phyloP scores from a whole-genome alignment of 768 basidiomycete species.

The Lactifluus rugatus region DNA sequence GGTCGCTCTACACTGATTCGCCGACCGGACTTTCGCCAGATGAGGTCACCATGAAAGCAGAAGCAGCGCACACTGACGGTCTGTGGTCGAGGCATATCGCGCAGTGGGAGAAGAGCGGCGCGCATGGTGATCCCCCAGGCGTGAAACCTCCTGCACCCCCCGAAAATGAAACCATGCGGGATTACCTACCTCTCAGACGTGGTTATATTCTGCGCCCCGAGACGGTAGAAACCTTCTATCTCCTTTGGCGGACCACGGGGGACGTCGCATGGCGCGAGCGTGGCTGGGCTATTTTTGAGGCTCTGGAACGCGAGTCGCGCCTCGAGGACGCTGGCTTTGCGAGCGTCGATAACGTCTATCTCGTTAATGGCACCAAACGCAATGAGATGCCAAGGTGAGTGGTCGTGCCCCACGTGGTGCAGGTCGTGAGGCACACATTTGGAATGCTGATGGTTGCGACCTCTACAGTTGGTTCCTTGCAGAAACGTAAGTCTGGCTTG shows the following conservation, averaged over 20 bases:
- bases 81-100: constrained; percentile 15
- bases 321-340: constrained; percentile 51
- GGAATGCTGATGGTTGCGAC: not conserved
- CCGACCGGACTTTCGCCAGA: constrained; percentile 64
- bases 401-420: not conserved
- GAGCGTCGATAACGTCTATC: constrained; percentile 41
- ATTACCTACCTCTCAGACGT: constrained; percentile 41
- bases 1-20: constrained; percentile 62
- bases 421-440: not conserved
- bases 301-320: constrained; percentile 50
- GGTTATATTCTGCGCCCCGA: constrained; percentile 57
- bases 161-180: constrained; percentile 24
- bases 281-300: constrained; percentile 62
- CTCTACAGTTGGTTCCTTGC: constrained; percentile 41
- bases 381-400: constrained; percentile 71
- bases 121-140: constrained; percentile 10
- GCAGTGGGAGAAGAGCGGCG: constrained; percentile 17
- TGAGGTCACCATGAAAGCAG: constrained; percentile 29
- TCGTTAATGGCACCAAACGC: constrained; percentile 24
- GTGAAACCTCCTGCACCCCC: not conserved
- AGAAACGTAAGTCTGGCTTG: constrained; percentile 33
- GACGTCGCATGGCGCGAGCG: constrained; percentile 59
- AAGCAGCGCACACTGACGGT: not conserved
- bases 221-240: constrained; percentile 65
- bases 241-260: constrained; percentile 63